Base-by-base conservation (phyloP, 805 yeast genomes). In the Yarrowia sp. region DNA sequence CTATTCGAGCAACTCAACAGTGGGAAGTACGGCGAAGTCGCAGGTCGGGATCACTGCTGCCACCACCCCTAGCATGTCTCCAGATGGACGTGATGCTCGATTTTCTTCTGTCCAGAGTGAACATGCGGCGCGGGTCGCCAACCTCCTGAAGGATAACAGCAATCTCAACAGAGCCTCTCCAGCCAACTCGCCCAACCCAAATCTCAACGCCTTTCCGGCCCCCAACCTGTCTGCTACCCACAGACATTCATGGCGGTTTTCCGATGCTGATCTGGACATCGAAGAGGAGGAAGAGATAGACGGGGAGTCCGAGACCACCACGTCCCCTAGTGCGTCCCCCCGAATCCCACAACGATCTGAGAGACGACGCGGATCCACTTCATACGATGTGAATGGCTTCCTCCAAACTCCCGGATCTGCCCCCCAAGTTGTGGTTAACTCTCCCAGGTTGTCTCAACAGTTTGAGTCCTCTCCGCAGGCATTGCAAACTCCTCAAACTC, bases 41-140 rank as follows among this genome's bases (percentile, higher is more conserved):
- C 63, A 58, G 35, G 35, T 35, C n/a, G 51, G 51, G 3, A 51
- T 22, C 17, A 58, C 63, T 7, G 51, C 63, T 12, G 16, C 63
- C 7, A 58, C 63, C 7, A 58, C 63, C 9, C 63, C 63, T 6
- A 58, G 63, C 32, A 58, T 58, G 51, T 58, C 63, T 4, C 63
- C 63, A 3, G 63, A 58, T 22, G 41, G 41, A 30, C 41, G 41
- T 2, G 63, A 58, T 1, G 30, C 49, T 19, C 41, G 63, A 17
- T 54, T 54, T n/a, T 36, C 61, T 14, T 14, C 46, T 4, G 46
- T 54, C 5, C 61, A 54, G 28, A 54, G 46, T 14, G 61, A 54
- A 12, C 61, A 54, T 8, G 61, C 61, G 33, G 61, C 61, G 44
- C 61, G 61, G 32, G 51, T 41, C 24, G 63, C 63, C 32, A 58